phyloP scores from a whole-genome alignment of 192 early-diverging fungal genomes.

The Backusella liffmaniae region DNA sequence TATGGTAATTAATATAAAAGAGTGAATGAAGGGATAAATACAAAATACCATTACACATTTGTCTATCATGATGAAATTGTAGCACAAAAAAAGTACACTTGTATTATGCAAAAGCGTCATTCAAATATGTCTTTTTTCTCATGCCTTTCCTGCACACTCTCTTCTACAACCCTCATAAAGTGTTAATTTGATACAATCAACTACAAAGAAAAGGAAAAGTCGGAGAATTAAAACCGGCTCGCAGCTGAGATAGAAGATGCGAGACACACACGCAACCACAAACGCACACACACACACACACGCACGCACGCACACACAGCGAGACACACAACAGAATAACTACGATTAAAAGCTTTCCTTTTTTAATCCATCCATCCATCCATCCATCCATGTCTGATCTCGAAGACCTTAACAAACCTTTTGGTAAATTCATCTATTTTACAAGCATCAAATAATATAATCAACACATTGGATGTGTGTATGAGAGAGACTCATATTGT shows the following conservation, averaged over 20 bases:
- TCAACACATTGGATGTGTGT: background rate
- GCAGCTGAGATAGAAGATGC: background rate
- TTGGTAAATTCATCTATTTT: constrained; percentile 23
- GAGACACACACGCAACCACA: background rate
- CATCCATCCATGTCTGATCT: constrained; percentile 22
- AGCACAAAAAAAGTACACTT: background rate
- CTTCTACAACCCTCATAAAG: background rate
- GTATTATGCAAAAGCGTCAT: background rate
- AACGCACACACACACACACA: background rate
- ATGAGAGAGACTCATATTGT: constrained; percentile 11
- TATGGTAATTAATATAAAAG: too few species aligned
- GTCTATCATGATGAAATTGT: background rate
- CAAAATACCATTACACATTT: too few species aligned
- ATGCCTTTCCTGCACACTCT: background rate
- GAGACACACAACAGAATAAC: background rate
- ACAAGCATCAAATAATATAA: background rate
- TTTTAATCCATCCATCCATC: constrained; percentile 17
- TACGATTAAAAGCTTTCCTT: background rate
- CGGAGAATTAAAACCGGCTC: background rate
- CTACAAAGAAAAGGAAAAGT: background rate
- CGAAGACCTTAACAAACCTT: constrained; percentile 37
- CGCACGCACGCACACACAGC: background rate
- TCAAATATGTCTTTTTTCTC: background rate
- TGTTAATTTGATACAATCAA: too few species aligned
- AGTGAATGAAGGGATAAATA: too few species aligned